Base-by-base conservation (phyloP, 1,139 yeast genomes). In the Protomyces inundatus region DNA sequence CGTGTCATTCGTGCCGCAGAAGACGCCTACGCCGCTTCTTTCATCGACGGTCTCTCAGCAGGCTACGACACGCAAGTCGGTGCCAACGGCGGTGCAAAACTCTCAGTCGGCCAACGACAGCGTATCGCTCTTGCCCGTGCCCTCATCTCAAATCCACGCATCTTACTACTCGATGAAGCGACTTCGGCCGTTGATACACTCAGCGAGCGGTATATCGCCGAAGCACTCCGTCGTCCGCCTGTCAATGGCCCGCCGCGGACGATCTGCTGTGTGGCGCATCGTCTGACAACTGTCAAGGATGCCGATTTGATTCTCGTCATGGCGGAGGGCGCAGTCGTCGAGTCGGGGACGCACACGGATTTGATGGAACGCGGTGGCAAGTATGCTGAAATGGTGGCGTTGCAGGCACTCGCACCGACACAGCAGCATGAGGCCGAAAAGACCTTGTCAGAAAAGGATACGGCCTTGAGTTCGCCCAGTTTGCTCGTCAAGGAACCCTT, bases 101-200 rank as follows among this genome's bases (percentile, higher is more conserved):
- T 83, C 62, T 88, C 95, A 1, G 89, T 91, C 51, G 96, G 96
- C 3, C 96, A 89, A 73, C 80, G 86, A 4, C 96, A 89, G 72
- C 76, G 96, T 66, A 73, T 89, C 16, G 83, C 90, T 0, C 83
- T 89, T 67, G 91, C 89, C 0, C 80, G 96, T 66, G 90, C 95
- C 0, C 68, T 89, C 23, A 68, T 88, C 3, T 75, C 90, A 58
- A 77, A 79, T 55, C 90, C 95, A 0, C 79, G 79, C 54, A 73
- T 89, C 6, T 74, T 88, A 64, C 77, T 89, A 1, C 74, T 89
- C 61, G 96, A 89, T 74, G 96, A 89, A 71, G 86, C 90, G 67
- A 88, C 96, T 0, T 83, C 95, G 2, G 87, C 90, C 2, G 75
- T 89, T 64, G 96, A 89, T 72, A 79, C 86, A 0, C 74, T 88